Evolutionary conservation across 345 rosid species (phyloP).

Genomic region (Brassica cretica): DNA sequence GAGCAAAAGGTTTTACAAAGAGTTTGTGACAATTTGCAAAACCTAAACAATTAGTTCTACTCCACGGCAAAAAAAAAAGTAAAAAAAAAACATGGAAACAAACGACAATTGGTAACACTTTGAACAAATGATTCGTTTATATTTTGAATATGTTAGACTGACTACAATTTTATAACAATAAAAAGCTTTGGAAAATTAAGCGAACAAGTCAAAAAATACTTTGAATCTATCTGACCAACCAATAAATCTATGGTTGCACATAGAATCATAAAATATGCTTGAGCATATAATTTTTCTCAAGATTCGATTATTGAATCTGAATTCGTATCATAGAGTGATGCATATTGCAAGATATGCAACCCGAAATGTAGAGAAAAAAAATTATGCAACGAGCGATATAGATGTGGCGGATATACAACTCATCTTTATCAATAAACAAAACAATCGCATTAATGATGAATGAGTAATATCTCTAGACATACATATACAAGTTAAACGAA

Average conservation of each 20-base stretch:
- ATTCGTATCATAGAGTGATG: slow-evolving; percentile 2
- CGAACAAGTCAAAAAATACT: slow-evolving; percentile 8
- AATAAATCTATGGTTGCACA: background rate
- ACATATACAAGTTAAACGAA: slow-evolving; percentile 4
- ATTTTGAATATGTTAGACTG: too few relatives aligned
- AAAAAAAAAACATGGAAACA: background rate
- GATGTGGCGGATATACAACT: background rate
- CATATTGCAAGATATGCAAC: slow-evolving; percentile 3
- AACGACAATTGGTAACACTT: too few relatives aligned
- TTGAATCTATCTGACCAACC: slow-evolving; percentile 23
- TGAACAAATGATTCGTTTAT: too few relatives aligned
- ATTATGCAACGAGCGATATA: too few relatives aligned
- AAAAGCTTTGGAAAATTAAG: background rate
- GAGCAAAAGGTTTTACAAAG: too few relatives aligned
- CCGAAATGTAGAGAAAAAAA: too few relatives aligned
- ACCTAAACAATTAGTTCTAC: too few relatives aligned
- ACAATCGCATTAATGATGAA: slow-evolving; percentile 29
- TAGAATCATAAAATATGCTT: too few relatives aligned
- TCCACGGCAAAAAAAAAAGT: too few relatives aligned
- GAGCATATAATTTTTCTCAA: slow-evolving; percentile 20
- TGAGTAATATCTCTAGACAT: slow-evolving; percentile 5
- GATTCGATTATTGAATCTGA: background rate
- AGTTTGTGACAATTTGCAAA: too few relatives aligned
- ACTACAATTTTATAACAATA: too few relatives aligned
- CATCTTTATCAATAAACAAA: background rate